phyloP scores from a whole-genome alignment of 225 moss, liverwort and hornwort genomes.

The Straminergon stramineum region DNA sequence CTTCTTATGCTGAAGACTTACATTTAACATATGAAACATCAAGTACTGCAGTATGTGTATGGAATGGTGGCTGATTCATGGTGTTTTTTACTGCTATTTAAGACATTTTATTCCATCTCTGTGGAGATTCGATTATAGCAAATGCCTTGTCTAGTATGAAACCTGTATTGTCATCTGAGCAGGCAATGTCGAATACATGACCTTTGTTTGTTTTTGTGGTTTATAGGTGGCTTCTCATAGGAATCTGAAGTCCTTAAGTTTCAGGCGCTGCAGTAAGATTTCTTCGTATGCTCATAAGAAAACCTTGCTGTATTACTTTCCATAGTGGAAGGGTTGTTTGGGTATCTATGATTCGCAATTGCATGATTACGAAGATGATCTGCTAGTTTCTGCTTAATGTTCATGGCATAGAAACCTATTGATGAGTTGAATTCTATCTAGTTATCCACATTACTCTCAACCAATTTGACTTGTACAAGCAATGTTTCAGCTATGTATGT shows the following conservation, averaged over 20 bases:
- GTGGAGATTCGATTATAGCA: neutral
- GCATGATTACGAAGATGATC: neutral
- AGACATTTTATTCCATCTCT: neutral
- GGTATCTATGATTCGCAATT: neutral
- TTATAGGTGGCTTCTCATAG: slow-evolving; percentile 76
- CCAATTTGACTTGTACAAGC: neutral
- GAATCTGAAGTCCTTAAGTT: slow-evolving; percentile 75
- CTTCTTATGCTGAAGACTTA: neutral
- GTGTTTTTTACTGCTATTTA: neutral
- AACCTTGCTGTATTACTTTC: neutral
- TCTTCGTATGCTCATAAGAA: neutral
- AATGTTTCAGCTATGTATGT: neutral
- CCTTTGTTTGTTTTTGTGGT: slow-evolving; percentile 18
- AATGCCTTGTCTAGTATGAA: neutral
- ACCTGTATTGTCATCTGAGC: neutral
- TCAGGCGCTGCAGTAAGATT: slow-evolving; percentile 90
- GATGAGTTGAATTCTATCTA: neutral
- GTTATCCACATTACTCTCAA: neutral
- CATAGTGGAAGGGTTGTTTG: neutral
- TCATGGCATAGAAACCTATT: neutral
- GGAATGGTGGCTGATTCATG: neutral
- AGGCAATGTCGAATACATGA: neutral
- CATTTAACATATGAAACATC: neutral
- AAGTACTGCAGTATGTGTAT: neutral
- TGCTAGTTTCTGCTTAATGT: neutral